Conservation (phyloP, 1,284 basidiomycete species). For the Lignosus rhinocerotis region DNA sequence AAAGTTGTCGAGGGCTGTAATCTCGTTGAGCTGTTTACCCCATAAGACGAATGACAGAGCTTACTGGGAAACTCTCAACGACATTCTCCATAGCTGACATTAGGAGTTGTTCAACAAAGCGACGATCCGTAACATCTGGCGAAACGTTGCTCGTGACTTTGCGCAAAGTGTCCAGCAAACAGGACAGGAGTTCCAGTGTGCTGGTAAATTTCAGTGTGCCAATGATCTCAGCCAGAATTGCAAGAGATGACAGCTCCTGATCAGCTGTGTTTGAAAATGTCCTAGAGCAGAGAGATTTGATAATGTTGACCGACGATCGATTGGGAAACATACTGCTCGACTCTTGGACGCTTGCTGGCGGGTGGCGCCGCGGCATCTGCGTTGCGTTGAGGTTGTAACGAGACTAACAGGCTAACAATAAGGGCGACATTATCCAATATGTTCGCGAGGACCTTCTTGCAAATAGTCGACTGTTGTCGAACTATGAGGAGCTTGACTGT, state of each 20-base stretch:
- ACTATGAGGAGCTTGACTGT: background rate
- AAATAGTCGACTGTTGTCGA: constrained; percentile 45
- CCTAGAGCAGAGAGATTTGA: background rate
- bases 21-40: background rate
- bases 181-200: constrained; percentile 71
- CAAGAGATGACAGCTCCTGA: constrained; percentile 47
- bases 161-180: constrained; percentile 75
- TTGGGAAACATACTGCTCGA: constrained; percentile 49
- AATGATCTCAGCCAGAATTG: constrained; percentile 73
- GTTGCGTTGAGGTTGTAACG: constrained; percentile 53
- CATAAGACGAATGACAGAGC: constrained; percentile 14
- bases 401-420: constrained; percentile 60
- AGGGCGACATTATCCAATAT: constrained; percentile 52
- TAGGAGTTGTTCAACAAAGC: constrained; percentile 84
- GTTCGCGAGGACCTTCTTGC: constrained; percentile 50
- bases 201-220: constrained; percentile 63
- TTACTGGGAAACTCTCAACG: constrained; percentile 61
- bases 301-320: background rate
- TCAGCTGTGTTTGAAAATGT: background rate
- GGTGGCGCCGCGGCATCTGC: constrained; percentile 44
- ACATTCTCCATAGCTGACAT: constrained; percentile 80
- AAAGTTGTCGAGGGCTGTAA: constrained; percentile 34
- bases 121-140: constrained; percentile 57
- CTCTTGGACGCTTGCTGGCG: constrained; percentile 62
- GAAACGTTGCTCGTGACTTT: constrained; percentile 59